Percentiles rank a stretch among this genome's conserved stretches.
Conservation (phyloP, 805 yeast genomes). For the Lachancea cidri region DNA sequence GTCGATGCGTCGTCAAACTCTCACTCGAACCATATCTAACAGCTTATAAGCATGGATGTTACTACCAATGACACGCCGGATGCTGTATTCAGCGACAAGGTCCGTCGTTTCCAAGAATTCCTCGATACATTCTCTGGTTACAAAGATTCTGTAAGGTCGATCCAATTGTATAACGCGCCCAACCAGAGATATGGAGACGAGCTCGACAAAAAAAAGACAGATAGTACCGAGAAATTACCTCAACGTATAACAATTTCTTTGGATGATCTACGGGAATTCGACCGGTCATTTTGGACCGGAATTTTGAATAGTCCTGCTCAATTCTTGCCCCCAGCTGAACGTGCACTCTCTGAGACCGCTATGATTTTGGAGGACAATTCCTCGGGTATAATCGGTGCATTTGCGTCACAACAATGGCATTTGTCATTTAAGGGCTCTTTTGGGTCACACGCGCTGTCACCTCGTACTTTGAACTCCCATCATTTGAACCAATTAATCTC, state of each 20-base stretch:
- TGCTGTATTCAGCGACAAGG: slow-evolving; percentile 69
- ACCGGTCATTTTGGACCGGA: slow-evolving; percentile 72
- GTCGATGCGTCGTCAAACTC: too few species aligned
- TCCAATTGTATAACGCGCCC: slow-evolving; percentile 54
- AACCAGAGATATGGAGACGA: slow-evolving; percentile 10
- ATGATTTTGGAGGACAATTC: slow-evolving; percentile 45
- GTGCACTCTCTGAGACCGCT: slow-evolving; percentile 78
- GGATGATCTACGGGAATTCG: slow-evolving; percentile 85
- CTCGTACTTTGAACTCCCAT: slow-evolving; percentile 76
- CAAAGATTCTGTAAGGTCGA: slow-evolving; percentile 61
- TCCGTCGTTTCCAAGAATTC: slow-evolving; percentile 84
- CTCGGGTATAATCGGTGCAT: slow-evolving; percentile 4
- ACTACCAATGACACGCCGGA: slow-evolving; percentile 28
- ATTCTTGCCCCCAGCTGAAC: slow-evolving; percentile 81
- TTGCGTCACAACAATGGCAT: slow-evolving; percentile 44
- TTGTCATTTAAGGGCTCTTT: slow-evolving; percentile 86
- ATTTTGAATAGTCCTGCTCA: slow-evolving; percentile 74
- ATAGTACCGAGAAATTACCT: slow-evolving; percentile 14
- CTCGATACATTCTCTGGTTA: slow-evolving; percentile 64
- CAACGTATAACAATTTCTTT: slow-evolving; percentile 65
- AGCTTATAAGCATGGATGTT: neutral
- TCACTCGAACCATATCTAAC: neutral
- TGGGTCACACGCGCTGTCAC: slow-evolving; percentile 82
- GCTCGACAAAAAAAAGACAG: slow-evolving; percentile 8
- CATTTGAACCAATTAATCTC: slow-evolving; percentile 78